A percentile compares a stretch with the other conserved stretches of the same genome.
Conservation (phyloP, 257 asterid genomes). For the Catharanthus roseus region DNA sequence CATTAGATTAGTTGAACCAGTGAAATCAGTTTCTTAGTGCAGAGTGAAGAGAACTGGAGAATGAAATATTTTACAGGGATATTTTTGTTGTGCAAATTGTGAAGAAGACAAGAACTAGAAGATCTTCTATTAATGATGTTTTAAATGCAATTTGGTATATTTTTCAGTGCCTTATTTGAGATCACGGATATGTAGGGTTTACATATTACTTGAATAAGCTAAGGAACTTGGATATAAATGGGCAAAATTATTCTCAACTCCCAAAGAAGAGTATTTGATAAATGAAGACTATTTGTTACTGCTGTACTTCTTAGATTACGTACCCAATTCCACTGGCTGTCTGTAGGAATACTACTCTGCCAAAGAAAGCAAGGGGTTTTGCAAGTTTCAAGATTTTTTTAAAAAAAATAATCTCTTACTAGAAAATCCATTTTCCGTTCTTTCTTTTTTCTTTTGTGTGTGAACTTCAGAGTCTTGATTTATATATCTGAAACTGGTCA, state of each 20-base stretch:
- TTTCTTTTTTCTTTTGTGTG: not conserved
- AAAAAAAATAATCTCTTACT: not conserved
- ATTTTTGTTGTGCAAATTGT: too few species aligned
- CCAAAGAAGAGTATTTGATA: not conserved
- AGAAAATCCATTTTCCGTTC: not conserved
- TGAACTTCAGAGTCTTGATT: not conserved
- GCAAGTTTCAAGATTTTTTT: not conserved
- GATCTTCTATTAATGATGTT: not conserved
- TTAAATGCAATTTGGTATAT: not conserved
- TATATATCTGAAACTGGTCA: not conserved
- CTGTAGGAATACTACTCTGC: not conserved
- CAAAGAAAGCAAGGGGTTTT: not conserved
- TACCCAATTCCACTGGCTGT: not conserved
- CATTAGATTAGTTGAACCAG: not conserved
- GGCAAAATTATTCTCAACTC: not conserved
- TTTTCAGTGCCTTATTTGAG: not conserved
- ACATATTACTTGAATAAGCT: not conserved
- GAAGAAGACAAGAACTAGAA: too few species aligned
- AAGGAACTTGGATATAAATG: not conserved
- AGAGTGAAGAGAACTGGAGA: not conserved
- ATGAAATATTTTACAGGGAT: not conserved
- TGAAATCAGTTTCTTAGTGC: not conserved
- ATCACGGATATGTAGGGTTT: not conserved
- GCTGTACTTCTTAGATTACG: not conserved
- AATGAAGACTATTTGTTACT: not conserved